phyloP scores from a whole-genome alignment of 495 filamentous ascomycete species.

The Trichoderma erinaceum region DNA sequence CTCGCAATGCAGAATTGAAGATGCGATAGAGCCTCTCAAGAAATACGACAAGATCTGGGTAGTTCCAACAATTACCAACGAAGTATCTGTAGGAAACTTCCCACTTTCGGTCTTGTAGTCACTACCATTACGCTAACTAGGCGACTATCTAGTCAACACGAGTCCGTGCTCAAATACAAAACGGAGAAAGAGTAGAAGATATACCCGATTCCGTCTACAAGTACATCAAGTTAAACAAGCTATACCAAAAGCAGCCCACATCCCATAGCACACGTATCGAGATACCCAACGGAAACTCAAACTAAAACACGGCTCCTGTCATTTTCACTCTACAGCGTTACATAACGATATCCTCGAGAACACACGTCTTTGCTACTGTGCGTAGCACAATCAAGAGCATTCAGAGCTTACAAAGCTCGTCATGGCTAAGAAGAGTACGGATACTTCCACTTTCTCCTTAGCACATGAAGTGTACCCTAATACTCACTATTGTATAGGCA shows the following conservation, averaged over 20 bases:
- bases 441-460: background rate
- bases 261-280: background rate
- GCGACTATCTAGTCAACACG: background rate
- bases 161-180: constrained; percentile 72
- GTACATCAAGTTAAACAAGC: constrained; percentile 65
- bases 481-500: background rate
- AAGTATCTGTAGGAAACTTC: constrained; percentile 67
- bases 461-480: background rate
- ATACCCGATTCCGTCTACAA: constrained; percentile 61
- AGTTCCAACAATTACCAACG: constrained; percentile 73
- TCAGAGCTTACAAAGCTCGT: background rate
- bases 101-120: background rate
- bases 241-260: constrained; percentile 54
- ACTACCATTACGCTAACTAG: background rate
- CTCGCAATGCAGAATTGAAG: constrained; percentile 66
- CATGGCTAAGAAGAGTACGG: background rate
- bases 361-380: background rate
- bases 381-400: background rate
- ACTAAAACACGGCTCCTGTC: background rate
- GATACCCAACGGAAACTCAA: background rate
- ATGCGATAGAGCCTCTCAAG: constrained; percentile 62
- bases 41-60: constrained; percentile 66
- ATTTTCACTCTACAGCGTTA: background rate
- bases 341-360: background rate
- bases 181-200: constrained; percentile 55